Conservation (phyloP, 768 basidiomycete species). For the Galerina marginata region DNA sequence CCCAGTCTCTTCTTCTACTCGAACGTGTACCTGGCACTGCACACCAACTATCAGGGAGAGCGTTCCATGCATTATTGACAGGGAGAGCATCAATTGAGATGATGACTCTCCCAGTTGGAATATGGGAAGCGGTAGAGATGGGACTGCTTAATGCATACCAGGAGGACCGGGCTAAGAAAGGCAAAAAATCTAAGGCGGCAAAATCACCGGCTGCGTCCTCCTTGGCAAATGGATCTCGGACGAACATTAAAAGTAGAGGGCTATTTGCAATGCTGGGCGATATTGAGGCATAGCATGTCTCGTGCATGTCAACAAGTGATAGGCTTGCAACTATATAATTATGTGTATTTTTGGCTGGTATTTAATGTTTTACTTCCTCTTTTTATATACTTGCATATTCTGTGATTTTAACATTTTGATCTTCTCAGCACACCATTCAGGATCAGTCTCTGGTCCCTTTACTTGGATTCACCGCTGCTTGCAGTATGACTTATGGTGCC, state of each 20-base stretch:
- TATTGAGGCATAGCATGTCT: slow-evolving; percentile 27
- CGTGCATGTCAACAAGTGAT: neutral
- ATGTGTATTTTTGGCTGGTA: neutral
- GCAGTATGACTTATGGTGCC: neutral
- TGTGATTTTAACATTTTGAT: neutral
- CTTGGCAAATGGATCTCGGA: slow-evolving; percentile 7
- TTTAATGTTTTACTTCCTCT: too few species aligned
- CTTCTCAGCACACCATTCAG: neutral
- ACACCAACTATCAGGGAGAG: slow-evolving; percentile 60
- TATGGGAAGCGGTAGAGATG: slow-evolving; percentile 54
- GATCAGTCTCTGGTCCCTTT: neutral
- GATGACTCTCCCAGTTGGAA: slow-evolving; percentile 31
- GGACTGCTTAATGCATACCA: slow-evolving; percentile 55
- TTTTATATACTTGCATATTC: too few species aligned
- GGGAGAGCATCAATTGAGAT: slow-evolving; percentile 25
- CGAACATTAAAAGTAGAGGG: slow-evolving; percentile 22
- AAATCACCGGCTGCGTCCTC: slow-evolving; percentile 11
- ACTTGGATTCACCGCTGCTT: neutral
- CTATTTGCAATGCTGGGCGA: slow-evolving; percentile 50
- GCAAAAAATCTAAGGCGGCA: slow-evolving; percentile 36
- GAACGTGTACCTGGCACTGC: slow-evolving; percentile 50
- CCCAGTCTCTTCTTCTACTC: slow-evolving; percentile 64
- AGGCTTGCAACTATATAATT: neutral
- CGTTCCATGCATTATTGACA: slow-evolving; percentile 61
- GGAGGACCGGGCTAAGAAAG: slow-evolving; percentile 51